A percentile compares a stretch with the other conserved stretches of the same genome.
Evolutionary conservation across 306 rosid genomes (phyloP).

Genomic region (Lotus japonicus): DNA sequence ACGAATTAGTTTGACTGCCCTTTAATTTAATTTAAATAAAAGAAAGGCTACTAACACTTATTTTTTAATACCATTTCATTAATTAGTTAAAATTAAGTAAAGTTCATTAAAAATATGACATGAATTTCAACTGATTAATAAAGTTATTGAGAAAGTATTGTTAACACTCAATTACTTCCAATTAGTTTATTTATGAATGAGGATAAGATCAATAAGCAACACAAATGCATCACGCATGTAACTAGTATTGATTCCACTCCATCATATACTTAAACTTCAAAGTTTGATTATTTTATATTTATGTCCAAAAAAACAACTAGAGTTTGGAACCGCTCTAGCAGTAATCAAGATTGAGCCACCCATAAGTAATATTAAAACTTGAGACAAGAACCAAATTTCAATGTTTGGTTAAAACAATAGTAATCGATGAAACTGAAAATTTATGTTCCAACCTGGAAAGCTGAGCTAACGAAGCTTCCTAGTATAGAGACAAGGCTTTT

Average conservation of each 20-base stretch:
- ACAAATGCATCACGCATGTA: not conserved
- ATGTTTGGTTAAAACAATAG: conserved; percentile 24
- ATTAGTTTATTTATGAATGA: no score
- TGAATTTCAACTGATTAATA: no score
- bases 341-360: not conserved
- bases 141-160: no score
- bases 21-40: not conserved
- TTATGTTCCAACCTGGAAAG: not conserved
- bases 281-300: not conserved
- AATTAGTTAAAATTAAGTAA: no score
- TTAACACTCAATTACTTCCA: no score
- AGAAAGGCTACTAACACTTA: no score
- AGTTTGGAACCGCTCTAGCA: not conserved
- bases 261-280: conserved; percentile 5
- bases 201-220: no score
- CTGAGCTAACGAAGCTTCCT: conserved; percentile 18
- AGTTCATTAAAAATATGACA: no score
- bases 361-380: not conserved
- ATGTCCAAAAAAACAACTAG: not conserved
- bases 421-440: not conserved
- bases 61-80: no score
- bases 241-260: no score
- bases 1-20: not conserved
- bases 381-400: not conserved
- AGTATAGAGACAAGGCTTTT: not conserved